Evolutionary conservation across 2,329 filamentous ascomycete species (phyloP), one percentile per base, ranked within the genome.

Genomic region (Hypocreales sp.): DNA sequence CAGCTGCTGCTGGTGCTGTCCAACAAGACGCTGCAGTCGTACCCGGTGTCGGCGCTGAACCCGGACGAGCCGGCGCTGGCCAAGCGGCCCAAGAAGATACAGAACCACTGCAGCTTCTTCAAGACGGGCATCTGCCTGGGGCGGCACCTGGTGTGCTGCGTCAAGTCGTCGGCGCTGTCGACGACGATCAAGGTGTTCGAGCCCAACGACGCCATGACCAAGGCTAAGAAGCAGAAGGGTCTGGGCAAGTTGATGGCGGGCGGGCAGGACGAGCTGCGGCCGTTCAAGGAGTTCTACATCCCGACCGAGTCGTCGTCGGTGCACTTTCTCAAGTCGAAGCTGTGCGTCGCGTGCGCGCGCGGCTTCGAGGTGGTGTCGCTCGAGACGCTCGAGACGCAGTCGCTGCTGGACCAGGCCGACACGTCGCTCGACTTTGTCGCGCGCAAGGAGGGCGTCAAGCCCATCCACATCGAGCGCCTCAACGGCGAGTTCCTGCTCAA

Each of bases 131-230:
- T 94, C 44, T 95, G 90, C 47, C 67, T 94, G 33, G 86, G 90
- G 19, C 72, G 90, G 35, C 90, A 95, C 48, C 64, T 98, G 29
- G 90, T 98, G 17, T 95, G 87, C 56, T 92, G 83, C 40, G 90
- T 95, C 45, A 95, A 93, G 60, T 92, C 83, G 22, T 87, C 80
- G 12, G 81, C 86, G 4, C 61, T 95, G 18, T 93, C 83, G 28
- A 92, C 83, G 10, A 95, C 87, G 2, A 93, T 98, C 61, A 95
- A 95, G 56, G 90, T 95, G n/a, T 95, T 83, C 54, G 87, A 98
- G 56, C 90, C 90, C 1, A 93, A 92, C 56, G 90, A 95, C 48
- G 79, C 83, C 35, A 79, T 92, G 65, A 78, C 79, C 29, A 90
- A 86, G 59, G 82, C 81, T 32, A 92, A 90, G 61, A 94, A 92